phyloP scores from a whole-genome alignment of 202 grass and related monocot genomes.

The Panicum hallii region DNA sequence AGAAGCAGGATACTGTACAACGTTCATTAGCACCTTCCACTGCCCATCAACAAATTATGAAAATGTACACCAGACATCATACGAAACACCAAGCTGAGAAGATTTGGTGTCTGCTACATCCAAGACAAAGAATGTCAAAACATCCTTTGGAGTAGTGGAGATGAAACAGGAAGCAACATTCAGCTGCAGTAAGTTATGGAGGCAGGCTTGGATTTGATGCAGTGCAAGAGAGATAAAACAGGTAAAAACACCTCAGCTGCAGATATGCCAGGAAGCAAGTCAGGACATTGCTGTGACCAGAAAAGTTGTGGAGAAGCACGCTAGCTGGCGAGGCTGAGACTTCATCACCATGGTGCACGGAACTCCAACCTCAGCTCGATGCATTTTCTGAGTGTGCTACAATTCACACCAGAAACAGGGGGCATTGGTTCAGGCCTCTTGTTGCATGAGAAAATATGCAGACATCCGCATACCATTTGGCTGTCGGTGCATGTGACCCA shows the following conservation, averaged over 20 bases:
- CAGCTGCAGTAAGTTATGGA: neutral
- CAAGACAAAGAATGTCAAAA: conserved; percentile 1
- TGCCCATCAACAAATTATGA: conserved; percentile 17
- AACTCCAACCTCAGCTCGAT: neutral
- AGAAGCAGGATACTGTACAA: conserved; percentile 19
- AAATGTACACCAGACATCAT: neutral
- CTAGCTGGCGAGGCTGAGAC: neutral
- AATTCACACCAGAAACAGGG: neutral
- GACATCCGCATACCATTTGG: neutral
- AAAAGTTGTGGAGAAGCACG: neutral
- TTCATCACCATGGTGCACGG: neutral
- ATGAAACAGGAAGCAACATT: neutral
- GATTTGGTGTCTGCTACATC: neutral
- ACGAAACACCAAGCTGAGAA: neutral
- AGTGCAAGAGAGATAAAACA: neutral
- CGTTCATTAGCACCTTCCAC: neutral
- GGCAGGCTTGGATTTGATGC: conserved; percentile 13
- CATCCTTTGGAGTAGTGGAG: neutral
- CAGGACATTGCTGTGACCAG: conserved; percentile 1
- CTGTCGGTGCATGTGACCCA: neutral
- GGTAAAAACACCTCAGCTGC: neutral
- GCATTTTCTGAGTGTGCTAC: neutral
- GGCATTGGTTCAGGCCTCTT: neutral
- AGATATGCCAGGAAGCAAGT: neutral
- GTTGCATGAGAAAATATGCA: neutral